Evolutionary conservation across 2,329 filamentous ascomycete genomes (phyloP), one percentile per base, ranked within the genome.

Genomic region (Malbranchea zuffiana): DNA sequence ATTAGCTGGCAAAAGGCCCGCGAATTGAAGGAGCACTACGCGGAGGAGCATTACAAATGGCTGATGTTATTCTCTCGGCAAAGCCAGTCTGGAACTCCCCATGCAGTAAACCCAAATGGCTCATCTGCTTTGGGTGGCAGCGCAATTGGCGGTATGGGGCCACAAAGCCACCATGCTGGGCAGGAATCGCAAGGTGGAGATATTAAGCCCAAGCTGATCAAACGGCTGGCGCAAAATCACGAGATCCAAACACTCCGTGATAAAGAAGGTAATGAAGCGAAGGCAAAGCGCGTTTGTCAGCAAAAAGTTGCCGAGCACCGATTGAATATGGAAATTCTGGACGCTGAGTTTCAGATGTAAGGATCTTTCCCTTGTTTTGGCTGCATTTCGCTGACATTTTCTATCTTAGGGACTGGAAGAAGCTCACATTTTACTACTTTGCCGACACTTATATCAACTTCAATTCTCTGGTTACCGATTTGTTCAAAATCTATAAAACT

Each of bases 401-500:
- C 19, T 16, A 12, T 4, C 16, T 36, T 50, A 95, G 88, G 79
- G 90, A 98, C 58, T 95, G 86, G 78, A 94, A 96, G 65, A 98
- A 98, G 59, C 67, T 98, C 39, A 98, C 92, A 0, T 96, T 96
- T 62, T 98, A 95, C 66, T 98, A 96, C 63, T 98, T 95, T 57
- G 88, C 90, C 37, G 87, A 95, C 54, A 78, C 85, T 0, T 98
- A 98, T 58, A 94, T 98, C 68, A 96, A 96, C 65, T 98, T 98
- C 71, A 98, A 98, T 58, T 84, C 85, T 2, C 75, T 98, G 11
- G 90, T 98, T 36, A 94, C 87, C 0, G 90, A 98, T 56, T 71
- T 98, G 8, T 98, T 96, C 73, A 96, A 96, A 63, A 88, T 96
- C 44, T 98, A 96, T 71, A 98, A 98, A 68, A 94, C 88, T 15